Evolutionary conservation across 768 basidiomycete genomes (phyloP), one percentile per base, ranked within the genome.

Genomic region (Lentinula raphanica): DNA sequence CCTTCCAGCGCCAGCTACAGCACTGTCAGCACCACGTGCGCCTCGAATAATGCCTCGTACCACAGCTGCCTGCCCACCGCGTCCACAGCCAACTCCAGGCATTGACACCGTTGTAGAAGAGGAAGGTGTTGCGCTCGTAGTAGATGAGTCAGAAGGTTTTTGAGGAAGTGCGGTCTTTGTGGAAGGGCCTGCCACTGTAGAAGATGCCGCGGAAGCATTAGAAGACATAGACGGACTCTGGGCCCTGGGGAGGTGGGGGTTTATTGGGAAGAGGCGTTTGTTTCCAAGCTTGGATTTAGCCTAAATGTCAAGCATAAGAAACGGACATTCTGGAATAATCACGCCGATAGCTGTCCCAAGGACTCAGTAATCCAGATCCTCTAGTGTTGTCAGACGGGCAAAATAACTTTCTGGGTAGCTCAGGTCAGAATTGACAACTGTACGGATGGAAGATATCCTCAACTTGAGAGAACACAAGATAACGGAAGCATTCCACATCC

Each of bases 251-350:
- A 8, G 68, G 56, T 0, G 75, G 60, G 36, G 73, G 64, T 19
- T 74, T 58, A 5, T 67, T 55, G 17, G 73, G 32, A 49, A 69
- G 62, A 60, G 65, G 44, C 5, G 68, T 35, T 48, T 79, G 78
- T 62, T 77, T 77, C 80, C 80, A 82, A 59, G 80, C 80, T 40
- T 80, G 68, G 32, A 88, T 79, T 58, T 84, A n/a, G n/a, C n/a
- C n/a, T n/a, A n/a, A n/a, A n/a, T n/a, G n/a, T n/a, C n/a, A n/a
- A n/a, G n/a, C n/a, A n/a, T n/a, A n/a, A n/a, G n/a, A n/a, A n/a
- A n/a, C n/a, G n/a, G n/a, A n/a, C n/a, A 94, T 89, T 97, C 95
- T 36, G 96, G 95, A 54, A 98, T 87, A 62, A 98, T 92, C 25
- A 98, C 85, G 12, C 92, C 92, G 61, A 98, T 72, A 0, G 92